Evolutionary conservation across 2,329 filamentous ascomycete genomes (phyloP), one percentile per base, ranked within the genome.

Genomic region (Metarhizium brunneum): DNA sequence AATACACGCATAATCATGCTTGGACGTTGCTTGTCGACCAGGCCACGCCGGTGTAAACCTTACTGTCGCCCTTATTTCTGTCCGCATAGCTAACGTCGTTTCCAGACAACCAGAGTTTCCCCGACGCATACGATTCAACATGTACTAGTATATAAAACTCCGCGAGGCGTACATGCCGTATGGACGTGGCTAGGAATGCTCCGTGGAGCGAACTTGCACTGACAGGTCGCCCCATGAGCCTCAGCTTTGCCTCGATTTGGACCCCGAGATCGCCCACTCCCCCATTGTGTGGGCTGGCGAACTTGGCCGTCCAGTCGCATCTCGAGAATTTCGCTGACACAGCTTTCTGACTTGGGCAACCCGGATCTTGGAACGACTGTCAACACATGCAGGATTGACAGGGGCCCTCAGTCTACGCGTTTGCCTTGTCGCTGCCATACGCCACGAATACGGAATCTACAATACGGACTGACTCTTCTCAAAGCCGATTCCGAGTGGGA

Each of bases 261-360:
- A 57, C 58, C 60, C 57, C 61, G 56, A 57, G 63, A 66, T 66
- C 64, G 60, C 58, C 57, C 59, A 59, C 59, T 59, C 30, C 45
- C 45, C 38, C 43, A 63, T 68, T 60, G 64, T 61, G 53, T 60
- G 61, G 61, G 59, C 57, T 65, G 63, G 62, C 53, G 59, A 11
- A 16, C 14, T 40, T 14, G 38, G 14, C 38, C 38, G 64, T 62
- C 68, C 68, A 70, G 69, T 69, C 68, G 68, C 68, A 70, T 68
- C 63, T 59, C 42, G 18, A 57, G 7, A 52, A 61, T 45, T 35
- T 45, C 36, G 60, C 59, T 67, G 61, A 64, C 64, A 60, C 60
- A 61, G 61, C 57, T 56, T 54, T 56, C 54, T 60, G 54, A 53
- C 20, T 32, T 48, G 43, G 48, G 49, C 43, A 45, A 40, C 20